A percentile compares a stretch with the other conserved stretches of the same genome.
phyloP scores from a whole-genome alignment of 768 basidiomycete species.

The Tricholoma saponaceum region DNA sequence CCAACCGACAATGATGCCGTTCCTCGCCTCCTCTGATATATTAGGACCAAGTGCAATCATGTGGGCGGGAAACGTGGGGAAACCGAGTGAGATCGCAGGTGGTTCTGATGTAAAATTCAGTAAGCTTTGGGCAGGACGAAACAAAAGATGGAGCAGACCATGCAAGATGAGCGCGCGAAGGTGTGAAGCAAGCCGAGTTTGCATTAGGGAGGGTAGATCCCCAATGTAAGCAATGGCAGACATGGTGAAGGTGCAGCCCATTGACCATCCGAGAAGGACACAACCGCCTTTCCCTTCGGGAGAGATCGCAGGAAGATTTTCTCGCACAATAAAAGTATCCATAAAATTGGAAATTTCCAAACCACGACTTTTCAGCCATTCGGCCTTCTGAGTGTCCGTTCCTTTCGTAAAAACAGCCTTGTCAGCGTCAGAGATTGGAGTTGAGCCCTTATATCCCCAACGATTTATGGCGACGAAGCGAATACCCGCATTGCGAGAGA shows the following conservation, averaged over 20 bases:
- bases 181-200: neutral
- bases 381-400: neutral
- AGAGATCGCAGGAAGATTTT: neutral
- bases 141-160: neutral
- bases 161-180: neutral
- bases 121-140: neutral
- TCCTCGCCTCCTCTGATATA: neutral
- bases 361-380: neutral
- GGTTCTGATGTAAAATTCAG: neutral
- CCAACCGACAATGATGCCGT: neutral
- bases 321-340: neutral
- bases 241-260: neutral
- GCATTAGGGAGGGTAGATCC: neutral
- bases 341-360: neutral
- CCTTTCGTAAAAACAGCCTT: neutral
- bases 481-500: neutral
- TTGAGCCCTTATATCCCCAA: neutral
- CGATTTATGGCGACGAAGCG: neutral
- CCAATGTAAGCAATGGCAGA: neutral
- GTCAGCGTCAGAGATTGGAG: neutral
- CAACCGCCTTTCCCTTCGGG: neutral
- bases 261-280: neutral
- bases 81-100: neutral
- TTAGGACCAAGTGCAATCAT: neutral
- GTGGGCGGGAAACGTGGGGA: neutral